phyloP scores from a whole-genome alignment of 805 yeast genomes.

The Ogataea wickerhamii region DNA sequence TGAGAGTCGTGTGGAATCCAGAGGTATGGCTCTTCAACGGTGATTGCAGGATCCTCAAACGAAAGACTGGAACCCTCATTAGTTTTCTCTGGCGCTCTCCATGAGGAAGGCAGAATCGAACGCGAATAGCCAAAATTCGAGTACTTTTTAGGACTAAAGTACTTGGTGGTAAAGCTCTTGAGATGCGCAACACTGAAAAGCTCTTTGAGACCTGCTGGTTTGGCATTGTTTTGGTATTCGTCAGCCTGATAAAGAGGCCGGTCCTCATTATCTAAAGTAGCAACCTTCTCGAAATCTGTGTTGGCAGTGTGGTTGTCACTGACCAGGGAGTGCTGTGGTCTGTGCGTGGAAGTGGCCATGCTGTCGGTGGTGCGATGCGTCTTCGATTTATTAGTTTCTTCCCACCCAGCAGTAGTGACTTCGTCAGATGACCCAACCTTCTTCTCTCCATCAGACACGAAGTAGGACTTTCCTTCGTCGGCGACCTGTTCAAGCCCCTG shows the following conservation, averaged over 20 bases:
- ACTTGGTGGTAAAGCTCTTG: constrained; percentile 25
- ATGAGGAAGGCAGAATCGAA: constrained; percentile 38
- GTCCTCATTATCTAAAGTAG: constrained; percentile 21
- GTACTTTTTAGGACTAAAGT: constrained; percentile 41
- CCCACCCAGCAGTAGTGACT: constrained; percentile 19
- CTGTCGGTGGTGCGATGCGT: constrained; percentile 7
- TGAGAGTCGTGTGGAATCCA: constrained; percentile 70
- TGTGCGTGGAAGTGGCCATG: background rate
- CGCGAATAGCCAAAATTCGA: constrained; percentile 41
- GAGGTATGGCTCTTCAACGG: constrained; percentile 54
- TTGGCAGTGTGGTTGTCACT: constrained; percentile 18
- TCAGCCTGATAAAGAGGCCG: constrained; percentile 20
- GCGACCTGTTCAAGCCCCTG: constrained; percentile 60
- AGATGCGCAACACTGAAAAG: constrained; percentile 10
- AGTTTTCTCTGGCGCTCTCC: constrained; percentile 16
- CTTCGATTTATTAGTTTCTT: constrained; percentile 1
- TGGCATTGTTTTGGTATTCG: constrained; percentile 3
- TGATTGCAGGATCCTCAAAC: constrained; percentile 55
- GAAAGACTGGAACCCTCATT: constrained; percentile 2
- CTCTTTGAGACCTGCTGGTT: constrained; percentile 5
- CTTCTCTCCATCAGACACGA: constrained; percentile 8
- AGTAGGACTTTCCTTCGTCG: constrained; percentile 28
- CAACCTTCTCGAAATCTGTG: constrained; percentile 17
- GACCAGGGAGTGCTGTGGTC: constrained; percentile 11
- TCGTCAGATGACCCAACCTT: constrained; percentile 14